A percentile compares a stretch with the other conserved stretches of the same genome.
These are phyloP conservation scores for Colletotrichum melonis DNA, from an alignment of 2,329 filamentous ascomycete species.

Conservation along the genomic window DNA sequence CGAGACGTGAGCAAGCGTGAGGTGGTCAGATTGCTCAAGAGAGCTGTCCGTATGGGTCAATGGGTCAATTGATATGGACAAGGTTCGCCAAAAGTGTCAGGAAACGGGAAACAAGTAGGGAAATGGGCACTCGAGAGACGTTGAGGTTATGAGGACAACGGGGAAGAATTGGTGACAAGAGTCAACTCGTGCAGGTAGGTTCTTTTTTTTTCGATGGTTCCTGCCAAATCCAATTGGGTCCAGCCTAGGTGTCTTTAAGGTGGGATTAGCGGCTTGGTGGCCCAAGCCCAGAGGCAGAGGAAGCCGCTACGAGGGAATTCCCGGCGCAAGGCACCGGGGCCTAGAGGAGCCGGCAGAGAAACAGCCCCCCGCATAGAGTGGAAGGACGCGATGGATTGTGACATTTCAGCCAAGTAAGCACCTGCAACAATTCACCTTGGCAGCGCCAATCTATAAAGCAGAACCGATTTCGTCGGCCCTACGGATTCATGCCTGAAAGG, in stretches of 20 bases:
- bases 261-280: constrained; percentile 27
- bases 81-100: background rate
- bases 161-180: background rate
- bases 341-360: background rate
- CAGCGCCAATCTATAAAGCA: background rate
- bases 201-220: constrained; percentile 1
- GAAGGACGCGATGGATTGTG: background rate
- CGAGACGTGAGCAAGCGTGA: background rate
- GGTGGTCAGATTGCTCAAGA: background rate
- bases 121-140: background rate
- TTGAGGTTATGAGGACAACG: background rate
- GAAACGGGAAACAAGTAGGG: background rate
- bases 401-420: background rate
- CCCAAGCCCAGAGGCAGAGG: constrained; percentile 5
- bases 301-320: constrained; percentile 28
- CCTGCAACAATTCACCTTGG: background rate
- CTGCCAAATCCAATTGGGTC: background rate
- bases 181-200: background rate
- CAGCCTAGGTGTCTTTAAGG: constrained; percentile 11
- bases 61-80: constrained; percentile 14
- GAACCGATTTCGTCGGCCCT: background rate
- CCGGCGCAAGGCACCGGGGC: constrained; percentile 18
- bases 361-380: background rate
- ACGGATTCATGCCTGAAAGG: background rate
- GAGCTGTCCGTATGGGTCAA: background rate